Base-by-base conservation (phyloP, 345 rosid genomes). In the Eucalyptus fibrosa region DNA sequence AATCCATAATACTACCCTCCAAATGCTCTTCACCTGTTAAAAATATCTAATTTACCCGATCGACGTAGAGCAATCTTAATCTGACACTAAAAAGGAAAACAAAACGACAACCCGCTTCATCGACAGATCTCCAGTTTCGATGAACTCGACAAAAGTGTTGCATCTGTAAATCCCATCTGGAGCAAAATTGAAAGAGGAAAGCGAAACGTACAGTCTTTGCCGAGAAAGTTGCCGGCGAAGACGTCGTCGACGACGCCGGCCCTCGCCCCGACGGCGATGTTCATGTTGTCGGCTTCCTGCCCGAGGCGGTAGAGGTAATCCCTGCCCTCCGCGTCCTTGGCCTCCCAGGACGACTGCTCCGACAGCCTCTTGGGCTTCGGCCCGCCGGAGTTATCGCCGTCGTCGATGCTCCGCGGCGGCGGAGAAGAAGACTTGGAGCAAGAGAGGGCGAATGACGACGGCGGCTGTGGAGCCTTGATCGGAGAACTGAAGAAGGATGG, bases 281-380 rank as follows among this genome's bases (percentile, higher is more conserved):
- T 97, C 93, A 95, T 92, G 91, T 97, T 97, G 80, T 97, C 99
- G 12, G 99, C 94, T 89, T 97, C 99, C 12, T 94, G 93, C 10
- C 99, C 99, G 23, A 97, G 96, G 87, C 98, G 93, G 85, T 96
- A 97, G 24, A 97, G 96, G 90, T 97, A 97, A 85, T 96, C 99
- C 8, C 88, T 95, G 26, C 99, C 99, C 83, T 96, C 95, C 1
- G 95, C 90, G 86, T 97, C 97, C 91, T 95, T 95, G 12, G 96
- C 93, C 90, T 97, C 98, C 99, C 99, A 97, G 5, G 99, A 97
- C 5, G 99, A 97, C 49, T 97, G 99, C 93, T 97, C 91, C 6
- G 99, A 97, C 17, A 97, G 44, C 81, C 90, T 94, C 92, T 87
- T 91, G 50, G 50, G 45, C 42, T 67, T 80, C 89, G 47, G 53